A percentile compares a stretch with the other conserved stretches of the same genome.
phyloP scores from a whole-genome alignment of 306 rosid genomes.

The Cicer judaicum region DNA sequence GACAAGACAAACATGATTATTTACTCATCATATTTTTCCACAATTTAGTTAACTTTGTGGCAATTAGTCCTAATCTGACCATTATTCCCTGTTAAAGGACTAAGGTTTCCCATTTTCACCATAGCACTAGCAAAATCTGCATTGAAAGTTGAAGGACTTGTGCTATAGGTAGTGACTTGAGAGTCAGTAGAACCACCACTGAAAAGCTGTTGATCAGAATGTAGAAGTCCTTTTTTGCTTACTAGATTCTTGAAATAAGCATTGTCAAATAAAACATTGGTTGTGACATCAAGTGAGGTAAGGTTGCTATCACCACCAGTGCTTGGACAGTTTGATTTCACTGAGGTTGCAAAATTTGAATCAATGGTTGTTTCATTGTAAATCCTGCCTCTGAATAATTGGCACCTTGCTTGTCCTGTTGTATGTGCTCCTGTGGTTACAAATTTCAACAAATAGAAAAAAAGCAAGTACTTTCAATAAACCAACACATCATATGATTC shows the following conservation, averaged over 20 bases:
- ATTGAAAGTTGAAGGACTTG: slow-evolving; percentile 47
- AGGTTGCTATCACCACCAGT: slow-evolving; percentile 58
- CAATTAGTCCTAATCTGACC: slow-evolving; percentile 73
- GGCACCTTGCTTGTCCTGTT: slow-evolving; percentile 74
- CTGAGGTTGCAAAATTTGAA: slow-evolving; percentile 57
- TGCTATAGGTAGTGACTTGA: slow-evolving; percentile 50
- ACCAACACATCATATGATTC: no score
- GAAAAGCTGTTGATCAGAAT: slow-evolving; percentile 60
- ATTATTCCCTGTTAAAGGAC: slow-evolving; percentile 59
- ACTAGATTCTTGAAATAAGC: slow-evolving; percentile 57
- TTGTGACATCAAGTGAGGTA: slow-evolving; percentile 62
- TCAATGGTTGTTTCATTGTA: slow-evolving; percentile 63
- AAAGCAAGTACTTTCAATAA: no score
- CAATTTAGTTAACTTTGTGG: slow-evolving; percentile 50
- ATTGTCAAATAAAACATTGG: slow-evolving; percentile 63
- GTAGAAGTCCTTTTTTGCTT: slow-evolving; percentile 55
- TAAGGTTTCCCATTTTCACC: slow-evolving; percentile 70
- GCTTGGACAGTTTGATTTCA: slow-evolving; percentile 58
- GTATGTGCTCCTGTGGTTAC: slow-evolving; percentile 64
- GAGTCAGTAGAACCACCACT: slow-evolving; percentile 57
- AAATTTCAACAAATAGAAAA: background rate
- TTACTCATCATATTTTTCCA: background rate
- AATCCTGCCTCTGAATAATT: slow-evolving; percentile 57
- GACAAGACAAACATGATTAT: slow-evolving; percentile 5
- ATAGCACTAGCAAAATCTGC: slow-evolving; percentile 69